phyloP scores from a whole-genome alignment of 116 monocot species.

The Dioscorea cayenensis region DNA sequence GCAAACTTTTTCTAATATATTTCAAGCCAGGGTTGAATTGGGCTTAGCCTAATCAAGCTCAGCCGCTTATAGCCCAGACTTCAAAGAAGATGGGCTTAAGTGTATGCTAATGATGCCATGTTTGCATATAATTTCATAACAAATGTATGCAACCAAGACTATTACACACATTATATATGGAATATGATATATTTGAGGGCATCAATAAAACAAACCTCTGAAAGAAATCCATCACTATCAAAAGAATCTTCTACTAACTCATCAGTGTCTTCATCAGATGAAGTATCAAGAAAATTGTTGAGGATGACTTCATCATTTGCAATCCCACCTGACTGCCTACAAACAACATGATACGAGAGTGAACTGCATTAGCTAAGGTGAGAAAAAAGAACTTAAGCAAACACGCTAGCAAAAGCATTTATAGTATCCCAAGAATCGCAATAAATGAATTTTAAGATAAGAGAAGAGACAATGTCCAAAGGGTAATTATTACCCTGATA shows the following conservation, averaged over 20 bases:
- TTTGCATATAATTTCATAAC: not conserved
- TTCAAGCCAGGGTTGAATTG: no score
- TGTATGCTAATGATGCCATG: not conserved
- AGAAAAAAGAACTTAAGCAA: not conserved
- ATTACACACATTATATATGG: not conserved
- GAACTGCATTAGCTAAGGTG: not conserved
- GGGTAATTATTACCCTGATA: no score
- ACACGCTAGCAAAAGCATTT: no score
- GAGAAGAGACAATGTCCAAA: no score
- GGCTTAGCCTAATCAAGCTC: no score
- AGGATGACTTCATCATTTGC: slow-evolving; percentile 13
- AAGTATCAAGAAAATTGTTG: slow-evolving; percentile 31
- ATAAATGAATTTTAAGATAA: no score
- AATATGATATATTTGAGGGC: not conserved
- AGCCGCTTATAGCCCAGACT: not conserved
- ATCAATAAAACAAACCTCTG: slow-evolving; percentile 41
- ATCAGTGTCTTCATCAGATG: slow-evolving; percentile 37
- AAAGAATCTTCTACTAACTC: slow-evolving; percentile 42
- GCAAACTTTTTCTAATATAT: no score
- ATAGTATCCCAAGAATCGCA: no score
- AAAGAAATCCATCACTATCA: slow-evolving; percentile 72
- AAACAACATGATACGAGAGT: slow-evolving; percentile 1
- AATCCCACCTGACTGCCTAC: slow-evolving; percentile 19
- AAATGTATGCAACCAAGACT: not conserved
- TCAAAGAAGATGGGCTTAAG: not conserved